Percentiles rank a stretch among this genome's conserved stretches.
These are phyloP conservation scores for Lavandula angustifolia DNA, from an alignment of 257 asterid genomes.

Conservation along the genomic window DNA sequence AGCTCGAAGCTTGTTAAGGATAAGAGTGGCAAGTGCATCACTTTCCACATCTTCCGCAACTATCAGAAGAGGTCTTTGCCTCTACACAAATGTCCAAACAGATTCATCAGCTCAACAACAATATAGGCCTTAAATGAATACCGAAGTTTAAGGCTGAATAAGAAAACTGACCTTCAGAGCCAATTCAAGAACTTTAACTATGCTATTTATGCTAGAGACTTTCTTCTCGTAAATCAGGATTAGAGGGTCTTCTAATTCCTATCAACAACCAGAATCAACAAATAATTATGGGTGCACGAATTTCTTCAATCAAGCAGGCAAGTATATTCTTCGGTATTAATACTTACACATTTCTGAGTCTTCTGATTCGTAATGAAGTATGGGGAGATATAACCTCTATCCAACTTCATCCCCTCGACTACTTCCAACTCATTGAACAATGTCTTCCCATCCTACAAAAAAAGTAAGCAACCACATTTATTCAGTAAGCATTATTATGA, in stretches of 20 bases:
- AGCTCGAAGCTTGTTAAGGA: conserved; percentile 73
- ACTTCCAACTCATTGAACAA: conserved; percentile 55
- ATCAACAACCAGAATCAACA: conserved; percentile 6
- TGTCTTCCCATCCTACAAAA: conserved; percentile 66
- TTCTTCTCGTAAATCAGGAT: conserved; percentile 64
- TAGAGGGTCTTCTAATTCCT: conserved; percentile 64
- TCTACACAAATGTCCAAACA: conserved; percentile 32
- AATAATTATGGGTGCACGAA: too few species aligned
- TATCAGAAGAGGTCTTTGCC: conserved; percentile 54
- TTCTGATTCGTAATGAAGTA: conserved; percentile 49
- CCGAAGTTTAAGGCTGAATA: background rate
- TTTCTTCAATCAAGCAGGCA: too few species aligned
- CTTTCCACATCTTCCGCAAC: conserved; percentile 62
- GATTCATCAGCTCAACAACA: background rate
- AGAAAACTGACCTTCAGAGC: conserved; percentile 67
- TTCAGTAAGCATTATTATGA: too few species aligned
- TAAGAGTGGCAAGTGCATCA: conserved; percentile 56
- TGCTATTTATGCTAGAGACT: conserved; percentile 46
- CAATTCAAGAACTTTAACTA: conserved; percentile 77
- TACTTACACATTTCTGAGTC: conserved; percentile 82
- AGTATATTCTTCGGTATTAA: too few species aligned
- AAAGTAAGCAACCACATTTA: too few species aligned
- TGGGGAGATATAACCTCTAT: conserved; percentile 63
- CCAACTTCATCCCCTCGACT: conserved; percentile 69
- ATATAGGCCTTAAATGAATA: too few species aligned